These are phyloP conservation scores for Cladochytrium replicatum DNA, from an alignment of 192 early-diverging fungal species.

Conservation along the genomic window DNA sequence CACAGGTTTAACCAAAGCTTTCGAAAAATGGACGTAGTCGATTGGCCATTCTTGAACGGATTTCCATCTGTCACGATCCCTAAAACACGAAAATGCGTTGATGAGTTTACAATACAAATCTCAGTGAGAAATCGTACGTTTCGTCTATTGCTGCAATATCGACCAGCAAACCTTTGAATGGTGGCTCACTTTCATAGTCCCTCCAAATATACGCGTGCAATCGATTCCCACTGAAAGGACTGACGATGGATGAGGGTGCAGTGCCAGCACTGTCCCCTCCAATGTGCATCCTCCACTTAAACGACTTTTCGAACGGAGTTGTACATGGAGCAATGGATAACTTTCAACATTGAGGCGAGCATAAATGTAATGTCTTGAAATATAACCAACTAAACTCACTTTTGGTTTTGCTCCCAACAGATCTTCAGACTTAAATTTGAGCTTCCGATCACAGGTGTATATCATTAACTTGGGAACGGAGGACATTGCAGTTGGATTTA, in stretches of 20 bases:
- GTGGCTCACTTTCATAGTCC: slow-evolving; percentile 45
- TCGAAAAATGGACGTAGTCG: slow-evolving; percentile 71
- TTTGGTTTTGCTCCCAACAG: slow-evolving; percentile 37
- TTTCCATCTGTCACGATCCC: background rate
- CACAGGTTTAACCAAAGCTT: slow-evolving; percentile 56
- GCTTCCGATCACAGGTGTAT: too few species aligned
- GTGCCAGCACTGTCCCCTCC: slow-evolving; percentile 43
- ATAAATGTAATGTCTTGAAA: slow-evolving; percentile 6
- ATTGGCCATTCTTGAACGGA: slow-evolving; percentile 30
- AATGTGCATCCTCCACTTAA: slow-evolving; percentile 63
- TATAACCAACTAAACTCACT: slow-evolving; percentile 8
- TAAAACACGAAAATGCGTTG: too few species aligned
- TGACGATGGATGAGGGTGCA: slow-evolving; percentile 42
- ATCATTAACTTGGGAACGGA: too few species aligned
- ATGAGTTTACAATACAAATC: too few species aligned
- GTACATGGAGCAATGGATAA: slow-evolving; percentile 24
- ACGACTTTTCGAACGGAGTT: slow-evolving; percentile 62
- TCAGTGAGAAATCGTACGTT: background rate
- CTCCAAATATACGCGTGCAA: slow-evolving; percentile 79
- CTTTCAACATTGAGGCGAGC: slow-evolving; percentile 1
- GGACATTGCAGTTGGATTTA: too few species aligned
- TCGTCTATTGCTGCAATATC: slow-evolving; percentile 21
- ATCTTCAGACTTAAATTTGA: too few species aligned
- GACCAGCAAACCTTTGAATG: slow-evolving; percentile 31
- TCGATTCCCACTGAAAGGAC: slow-evolving; percentile 61